A percentile compares a stretch with the other conserved stretches of the same genome.
Conservation (phyloP, 257 asterid genomes). For the Fraxinus excelsior region DNA sequence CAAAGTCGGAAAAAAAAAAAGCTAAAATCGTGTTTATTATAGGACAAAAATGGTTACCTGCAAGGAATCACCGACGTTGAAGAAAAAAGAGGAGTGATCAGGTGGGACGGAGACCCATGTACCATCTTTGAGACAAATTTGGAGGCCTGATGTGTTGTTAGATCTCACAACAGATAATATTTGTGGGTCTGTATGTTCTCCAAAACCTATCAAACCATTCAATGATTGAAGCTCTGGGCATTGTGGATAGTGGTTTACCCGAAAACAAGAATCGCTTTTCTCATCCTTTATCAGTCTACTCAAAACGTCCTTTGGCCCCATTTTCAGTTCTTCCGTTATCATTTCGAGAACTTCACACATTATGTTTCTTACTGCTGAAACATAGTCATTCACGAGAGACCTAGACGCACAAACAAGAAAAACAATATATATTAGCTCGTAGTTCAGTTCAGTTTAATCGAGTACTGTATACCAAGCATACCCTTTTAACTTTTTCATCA, state of each 20-base stretch:
- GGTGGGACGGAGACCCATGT: slow-evolving; percentile 25
- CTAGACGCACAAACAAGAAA: neutral
- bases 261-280: slow-evolving; percentile 15
- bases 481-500: too few species aligned
- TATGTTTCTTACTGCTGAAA: slow-evolving; percentile 9
- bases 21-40: neutral
- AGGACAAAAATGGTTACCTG: neutral
- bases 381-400: slow-evolving; percentile 11
- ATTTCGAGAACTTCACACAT: slow-evolving; percentile 15
- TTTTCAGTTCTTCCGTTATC: slow-evolving; percentile 13
- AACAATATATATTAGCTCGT: neutral
- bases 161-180: slow-evolving; percentile 19
- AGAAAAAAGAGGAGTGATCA: slow-evolving; percentile 13
- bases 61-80: slow-evolving; percentile 20
- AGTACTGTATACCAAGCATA: too few species aligned
- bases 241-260: slow-evolving; percentile 23
- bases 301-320: neutral
- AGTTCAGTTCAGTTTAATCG: neutral
- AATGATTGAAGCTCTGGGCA: slow-evolving; percentile 7
- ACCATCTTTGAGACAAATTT: slow-evolving; percentile 15
- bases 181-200: slow-evolving; percentile 25
- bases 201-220: slow-evolving; percentile 16
- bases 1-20: neutral
- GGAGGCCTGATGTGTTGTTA: slow-evolving; percentile 22
- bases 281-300: slow-evolving; percentile 7